Evolutionary conservation across 371 early-diverging fungal genomes (phyloP), one percentile per base, ranked within the genome.

Genomic region (Circinella umbellata): DNA sequence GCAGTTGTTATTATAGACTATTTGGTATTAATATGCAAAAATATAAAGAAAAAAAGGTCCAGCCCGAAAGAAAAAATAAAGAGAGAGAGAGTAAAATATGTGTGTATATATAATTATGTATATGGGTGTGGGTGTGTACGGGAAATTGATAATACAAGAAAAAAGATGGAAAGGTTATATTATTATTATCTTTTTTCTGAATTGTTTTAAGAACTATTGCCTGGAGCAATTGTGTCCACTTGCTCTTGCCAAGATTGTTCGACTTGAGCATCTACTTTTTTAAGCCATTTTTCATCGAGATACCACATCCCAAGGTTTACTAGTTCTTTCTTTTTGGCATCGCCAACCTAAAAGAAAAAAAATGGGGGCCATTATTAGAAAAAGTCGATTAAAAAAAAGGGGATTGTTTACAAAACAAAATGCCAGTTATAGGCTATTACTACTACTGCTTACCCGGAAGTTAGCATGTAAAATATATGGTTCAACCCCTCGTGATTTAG

Each of bases 251-350:
- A 68, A 1, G 68, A 38, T 18, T 68, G 49, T 15, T 72, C 64
- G 18, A 61, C 61, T 59, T 62, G 64, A 63, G 71, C 38, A 77
- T 81, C 71, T 69, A 78, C 64, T 71, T 66, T 3, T 64, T 73
- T 61, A 65, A 83, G 64, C 79, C 82, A 72, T 68, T 76, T 48
- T 59, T 87, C 73, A 69, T 86, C 70, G 0, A 83, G 37, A 55
- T 80, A 83, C 83, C 83, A 83, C 36, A 73, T 49, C 7, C 72
- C 66, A 48, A 62, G 61, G n/a, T 69, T 69, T 15, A 69, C 61
- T 34, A 81, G 61, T 55, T 69, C 71, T 18, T 67, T 54, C 57
- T 85, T 86, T 72, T 88, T 89, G 14, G 79, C 83, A 64, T 89
- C 88, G 27, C 81, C 87, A 65, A 76, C 72, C 78, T 77, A 69